A percentile compares a stretch with the other conserved stretches of the same genome.
Conservation (phyloP, 1,139 yeast species). For the Yamadazyma spencermartinsiae region DNA sequence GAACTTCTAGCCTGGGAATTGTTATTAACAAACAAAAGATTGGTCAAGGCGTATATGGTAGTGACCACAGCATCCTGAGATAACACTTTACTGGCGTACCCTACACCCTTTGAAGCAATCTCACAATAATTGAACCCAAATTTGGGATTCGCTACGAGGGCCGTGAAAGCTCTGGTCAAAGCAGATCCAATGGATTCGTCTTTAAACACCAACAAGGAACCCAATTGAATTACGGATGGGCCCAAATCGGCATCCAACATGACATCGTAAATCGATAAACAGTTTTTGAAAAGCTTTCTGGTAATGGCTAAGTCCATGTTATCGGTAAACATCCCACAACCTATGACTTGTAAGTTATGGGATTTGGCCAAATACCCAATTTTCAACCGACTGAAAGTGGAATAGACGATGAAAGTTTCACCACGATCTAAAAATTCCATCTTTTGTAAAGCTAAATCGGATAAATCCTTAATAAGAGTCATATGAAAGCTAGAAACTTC, state of each 20-base stretch:
- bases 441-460: constrained; percentile 39
- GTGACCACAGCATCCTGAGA: constrained; percentile 84
- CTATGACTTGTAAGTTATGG: constrained; percentile 40
- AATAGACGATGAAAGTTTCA: constrained; percentile 45
- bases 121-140: constrained; percentile 31
- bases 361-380: constrained; percentile 45
- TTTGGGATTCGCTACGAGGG: constrained; percentile 47
- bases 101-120: constrained; percentile 42
- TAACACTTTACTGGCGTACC: constrained; percentile 46
- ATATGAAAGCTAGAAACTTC: constrained; percentile 26
- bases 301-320: constrained; percentile 35
- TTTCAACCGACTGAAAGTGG: constrained; percentile 38
- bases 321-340: constrained; percentile 45
- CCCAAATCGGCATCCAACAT: constrained; percentile 51
- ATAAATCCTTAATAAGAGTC: constrained; percentile 30
- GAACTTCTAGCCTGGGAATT: constrained; percentile 24
- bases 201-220: constrained; percentile 52
- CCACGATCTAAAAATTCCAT: constrained; percentile 47
- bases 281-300: constrained; percentile 35
- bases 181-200: constrained; percentile 48
- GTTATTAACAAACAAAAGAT: constrained; percentile 63
- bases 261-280: constrained; percentile 41
- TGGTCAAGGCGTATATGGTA: constrained; percentile 81
- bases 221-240: constrained; percentile 51
- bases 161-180: constrained; percentile 50